Evolutionary conservation across 2,329 filamentous ascomycete species (phyloP).

Genomic region (Calonectria honghensis): DNA sequence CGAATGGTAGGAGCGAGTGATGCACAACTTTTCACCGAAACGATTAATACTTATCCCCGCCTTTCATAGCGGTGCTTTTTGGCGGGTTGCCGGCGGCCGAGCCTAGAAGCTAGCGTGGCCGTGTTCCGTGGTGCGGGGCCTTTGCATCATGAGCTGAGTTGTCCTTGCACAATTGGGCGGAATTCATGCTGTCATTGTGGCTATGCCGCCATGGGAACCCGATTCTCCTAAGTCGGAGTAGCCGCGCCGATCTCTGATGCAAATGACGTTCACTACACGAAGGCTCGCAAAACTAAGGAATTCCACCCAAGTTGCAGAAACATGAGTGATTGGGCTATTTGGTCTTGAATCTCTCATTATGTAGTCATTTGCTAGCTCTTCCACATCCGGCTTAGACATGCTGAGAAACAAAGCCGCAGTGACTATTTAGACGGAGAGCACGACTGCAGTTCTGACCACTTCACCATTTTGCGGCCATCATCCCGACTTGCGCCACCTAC

Average conservation of each 20-base stretch:
- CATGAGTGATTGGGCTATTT: background rate
- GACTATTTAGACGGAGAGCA: background rate
- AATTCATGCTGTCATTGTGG: background rate
- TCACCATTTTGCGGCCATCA: background rate
- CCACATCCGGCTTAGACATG: background rate
- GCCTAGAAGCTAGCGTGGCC: background rate
- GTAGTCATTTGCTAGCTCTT: background rate
- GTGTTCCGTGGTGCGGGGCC: background rate
- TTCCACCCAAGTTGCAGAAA: background rate
- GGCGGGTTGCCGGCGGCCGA: background rate
- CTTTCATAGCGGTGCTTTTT: background rate
- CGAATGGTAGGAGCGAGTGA: background rate
- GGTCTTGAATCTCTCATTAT: background rate
- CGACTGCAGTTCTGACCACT: background rate
- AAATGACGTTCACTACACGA: background rate
- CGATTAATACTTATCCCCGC: background rate
- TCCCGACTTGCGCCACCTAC: background rate
- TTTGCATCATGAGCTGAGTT: background rate
- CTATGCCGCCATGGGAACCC: background rate
- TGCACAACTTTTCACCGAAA: background rate
- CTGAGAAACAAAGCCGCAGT: background rate
- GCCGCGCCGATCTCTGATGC: background rate
- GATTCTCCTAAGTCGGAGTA: background rate
- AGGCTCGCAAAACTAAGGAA: background rate
- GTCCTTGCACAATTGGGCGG: background rate